Evolutionary conservation across 116 monocot species (phyloP).

Genomic region (Papilionanthe hybrid): DNA sequence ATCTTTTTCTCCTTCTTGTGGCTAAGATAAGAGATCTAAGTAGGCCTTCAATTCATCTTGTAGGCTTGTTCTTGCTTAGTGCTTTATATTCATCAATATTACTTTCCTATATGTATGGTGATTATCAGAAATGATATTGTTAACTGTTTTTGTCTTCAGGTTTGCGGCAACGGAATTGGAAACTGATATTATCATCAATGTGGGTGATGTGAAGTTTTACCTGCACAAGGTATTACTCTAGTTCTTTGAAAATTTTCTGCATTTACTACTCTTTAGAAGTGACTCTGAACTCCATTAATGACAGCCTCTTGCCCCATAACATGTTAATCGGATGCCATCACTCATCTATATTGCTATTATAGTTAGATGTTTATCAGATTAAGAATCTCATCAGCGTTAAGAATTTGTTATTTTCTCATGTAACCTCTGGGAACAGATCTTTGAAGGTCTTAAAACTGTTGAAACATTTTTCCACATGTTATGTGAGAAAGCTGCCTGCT

Average conservation of each 20-base stretch:
- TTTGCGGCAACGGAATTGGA: conserved; percentile 54
- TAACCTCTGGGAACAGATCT: no score
- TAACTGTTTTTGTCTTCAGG: conserved; percentile 22
- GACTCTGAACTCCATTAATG: neutral
- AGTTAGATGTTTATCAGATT: neutral
- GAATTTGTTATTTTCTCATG: no score
- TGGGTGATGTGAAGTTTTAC: conserved; percentile 50
- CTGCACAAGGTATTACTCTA: conserved; percentile 49
- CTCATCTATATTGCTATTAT: neutral
- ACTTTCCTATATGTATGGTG: neutral
- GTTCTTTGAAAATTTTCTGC: neutral
- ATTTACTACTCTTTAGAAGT: neutral
- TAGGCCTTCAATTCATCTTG: no score
- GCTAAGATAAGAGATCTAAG: neutral
- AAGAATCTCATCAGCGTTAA: neutral
- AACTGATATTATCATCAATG: conserved; percentile 43
- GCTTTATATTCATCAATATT: neutral
- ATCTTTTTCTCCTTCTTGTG: neutral
- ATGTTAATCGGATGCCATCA: neutral
- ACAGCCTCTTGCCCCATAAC: neutral
- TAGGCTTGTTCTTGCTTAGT: neutral
- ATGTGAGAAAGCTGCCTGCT: no score
- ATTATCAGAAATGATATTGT: neutral
- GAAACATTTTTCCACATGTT: no score
- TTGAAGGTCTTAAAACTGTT: no score